Base-by-base conservation (phyloP, 2,329 filamentous ascomycete genomes). In the Fusarium nelsonii region DNA sequence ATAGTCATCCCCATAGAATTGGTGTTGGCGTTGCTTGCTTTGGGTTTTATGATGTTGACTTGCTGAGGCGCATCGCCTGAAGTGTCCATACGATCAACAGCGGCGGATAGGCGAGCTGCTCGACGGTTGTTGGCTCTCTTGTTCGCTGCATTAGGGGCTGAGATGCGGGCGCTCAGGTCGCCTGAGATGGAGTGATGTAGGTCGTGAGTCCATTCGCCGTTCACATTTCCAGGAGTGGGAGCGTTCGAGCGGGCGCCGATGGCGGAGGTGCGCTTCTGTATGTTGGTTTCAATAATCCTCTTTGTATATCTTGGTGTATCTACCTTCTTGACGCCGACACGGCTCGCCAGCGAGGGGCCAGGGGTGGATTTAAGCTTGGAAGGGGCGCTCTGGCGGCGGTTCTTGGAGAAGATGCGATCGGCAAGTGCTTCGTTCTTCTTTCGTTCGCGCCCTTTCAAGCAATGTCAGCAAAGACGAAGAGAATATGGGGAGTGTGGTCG, bases 321-420 rank as follows among this genome's bases (percentile, higher is more conserved):
- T 83, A 89, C 89, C 87, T 94, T 94, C 74, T 87, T 88, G 50
- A 94, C 84, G 39, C 92, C 91, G 61, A 91, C 89, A 77, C 91
- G 87, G 79, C 90, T 92, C 57, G 91, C 88, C 51, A 94, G 85
- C 4, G 88, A 88, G 73, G 88, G 83, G 52, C 85, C 82, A 51
- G 77, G 74, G 58, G 77, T 76, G 64, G 80, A 77, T 74, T 82
- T 87, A 59, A 82, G 76, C 61, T 79, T 84, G 43, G 80, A 79
- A 8, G 86, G 85, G 39, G 89, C 85, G 74, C 86, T 90, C 53
- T 85, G 79, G 34, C 84, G 80, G 70, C 90, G 87, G 75, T 87
- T 87, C 68, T 80, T 83, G 71, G 87, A 87, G 71, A 94, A 90
- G 75, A 94, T 92, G 75, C 87, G 84, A 73, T 91, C 85, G 33